A percentile compares a stretch with the other conserved stretches of the same genome.
Evolutionary conservation across 225 moss, liverwort and hornwort genomes (phyloP).

Genomic region (Pseudisothecium myosuroides): DNA sequence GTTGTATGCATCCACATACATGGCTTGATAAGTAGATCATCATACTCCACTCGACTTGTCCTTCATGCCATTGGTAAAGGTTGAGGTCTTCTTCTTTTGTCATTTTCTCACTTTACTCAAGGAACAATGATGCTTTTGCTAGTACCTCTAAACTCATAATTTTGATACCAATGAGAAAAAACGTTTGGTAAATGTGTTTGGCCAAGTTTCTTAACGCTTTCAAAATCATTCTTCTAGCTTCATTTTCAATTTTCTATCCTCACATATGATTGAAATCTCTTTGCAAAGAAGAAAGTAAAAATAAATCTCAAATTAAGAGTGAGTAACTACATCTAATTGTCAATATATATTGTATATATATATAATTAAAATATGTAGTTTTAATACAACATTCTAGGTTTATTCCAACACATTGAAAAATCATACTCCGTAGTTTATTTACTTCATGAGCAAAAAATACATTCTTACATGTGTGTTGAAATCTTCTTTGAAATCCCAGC

Average conservation of each 20-base stretch:
- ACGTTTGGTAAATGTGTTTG: rapidly evolving
- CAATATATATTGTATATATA: too few species aligned
- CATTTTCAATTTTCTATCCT: neutral
- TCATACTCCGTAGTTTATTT: neutral
- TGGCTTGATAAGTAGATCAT: neutral
- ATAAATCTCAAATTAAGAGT: neutral
- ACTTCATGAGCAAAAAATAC: neutral
- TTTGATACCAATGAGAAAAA: neutral
- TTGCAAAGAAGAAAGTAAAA: neutral
- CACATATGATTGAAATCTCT: neutral
- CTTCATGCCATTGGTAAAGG: neutral
- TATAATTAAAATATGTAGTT: neutral
- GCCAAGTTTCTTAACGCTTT: neutral
- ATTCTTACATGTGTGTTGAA: neutral
- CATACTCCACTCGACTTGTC: rapidly evolving
- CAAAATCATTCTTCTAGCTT: neutral
- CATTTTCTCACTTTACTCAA: neutral
- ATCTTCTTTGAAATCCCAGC: neutral
- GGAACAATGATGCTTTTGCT: neutral
- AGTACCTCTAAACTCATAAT: neutral
- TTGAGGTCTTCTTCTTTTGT: neutral
- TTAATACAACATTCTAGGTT: neutral
- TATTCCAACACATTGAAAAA: neutral
- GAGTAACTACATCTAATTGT: neutral
- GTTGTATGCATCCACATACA: rapidly evolving